These are phyloP conservation scores for Penicillium psychrosexuale DNA, from an alignment of 2,329 filamentous ascomycete species.

Conservation along the genomic window DNA sequence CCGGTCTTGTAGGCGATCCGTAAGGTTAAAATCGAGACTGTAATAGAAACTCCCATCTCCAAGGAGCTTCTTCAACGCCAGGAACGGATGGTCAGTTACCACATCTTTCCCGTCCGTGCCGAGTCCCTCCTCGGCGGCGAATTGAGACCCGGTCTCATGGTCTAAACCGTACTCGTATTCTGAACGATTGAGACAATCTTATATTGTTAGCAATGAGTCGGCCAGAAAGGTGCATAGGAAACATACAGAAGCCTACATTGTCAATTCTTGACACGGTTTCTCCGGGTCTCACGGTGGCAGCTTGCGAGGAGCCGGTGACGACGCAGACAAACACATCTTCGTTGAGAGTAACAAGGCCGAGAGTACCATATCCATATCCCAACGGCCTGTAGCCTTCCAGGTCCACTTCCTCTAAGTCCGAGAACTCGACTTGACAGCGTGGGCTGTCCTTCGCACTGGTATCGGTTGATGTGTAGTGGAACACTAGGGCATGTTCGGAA, in stretches of 20 bases:
- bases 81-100: conserved; percentile 78
- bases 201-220: not conserved
- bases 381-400: conserved; percentile 74
- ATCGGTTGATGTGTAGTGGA: conserved; percentile 71
- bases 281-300: conserved; percentile 77
- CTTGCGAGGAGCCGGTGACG: conserved; percentile 73
- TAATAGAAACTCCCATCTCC: conserved; percentile 97
- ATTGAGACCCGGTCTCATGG: conserved; percentile 53
- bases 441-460: conserved; percentile 47
- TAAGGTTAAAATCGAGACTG: conserved; percentile 96
- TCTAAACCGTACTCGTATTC: conserved; percentile 76
- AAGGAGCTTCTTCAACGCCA: conserved; percentile 85
- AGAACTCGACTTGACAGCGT: conserved; percentile 87
- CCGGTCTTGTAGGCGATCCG: conserved; percentile 87
- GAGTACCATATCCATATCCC: conserved; percentile 76
- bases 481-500: conserved; percentile 73
- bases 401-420: conserved; percentile 60
- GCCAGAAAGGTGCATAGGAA: not conserved
- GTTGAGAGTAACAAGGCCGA: conserved; percentile 80
- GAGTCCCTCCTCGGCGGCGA: conserved; percentile 53
- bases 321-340: conserved; percentile 88
- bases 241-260: conserved; percentile 73
- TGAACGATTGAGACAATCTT: conserved; percentile 80
- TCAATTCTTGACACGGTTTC: conserved; percentile 87
- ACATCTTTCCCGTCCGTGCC: conserved; percentile 63